Base-by-base conservation (phyloP, 441 rosid genomes). In the Gossypium davidsonii region DNA sequence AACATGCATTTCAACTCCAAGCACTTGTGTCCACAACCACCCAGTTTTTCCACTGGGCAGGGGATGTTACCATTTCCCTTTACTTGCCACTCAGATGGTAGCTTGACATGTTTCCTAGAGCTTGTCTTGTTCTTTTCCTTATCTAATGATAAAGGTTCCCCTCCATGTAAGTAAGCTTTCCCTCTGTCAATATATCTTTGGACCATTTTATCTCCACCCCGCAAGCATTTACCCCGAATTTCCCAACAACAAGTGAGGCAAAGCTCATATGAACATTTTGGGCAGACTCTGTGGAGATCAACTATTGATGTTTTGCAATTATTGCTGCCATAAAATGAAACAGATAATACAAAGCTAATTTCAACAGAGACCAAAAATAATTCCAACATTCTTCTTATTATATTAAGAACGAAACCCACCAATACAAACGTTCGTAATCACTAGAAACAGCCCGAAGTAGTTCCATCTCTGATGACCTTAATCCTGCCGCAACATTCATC, bases 181-280 rank as follows among this genome's bases (percentile, higher is more conserved):
- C 88, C 91, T 17, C 73, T 74, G 34, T 64, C 5, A 14, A 73
- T 6, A 79, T 78, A 86, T 46, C 64, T 59, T 59, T 86, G 80
- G 75, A 85, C 57, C 14, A 70, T 67, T 52, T 75, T 67, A 60
- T 57, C 63, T 51, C 89, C 81, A 52, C 82, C 85, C 59, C 61
- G 83, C 34, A 82, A 73, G 46, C 71, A 67, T 67, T 94, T 97
- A 51, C 81, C 64, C 23, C 93, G 90, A 55, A 94, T 79, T 79
- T 92, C 98, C 28, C 71, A 67, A 83, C 97, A 90, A 78, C 97
- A 94, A 44, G 49, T 71, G 73, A 91, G 87, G 78, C 99, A 94
- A 25, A 94, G 86, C 75, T 92, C 94, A 65, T 75, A 81, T 0
- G 59, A 48, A 81, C 97, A 94, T 42, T 72, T 80, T 39, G 79